Conservation (phyloP, 306 rosid species). For the Acmispon strigosus region DNA sequence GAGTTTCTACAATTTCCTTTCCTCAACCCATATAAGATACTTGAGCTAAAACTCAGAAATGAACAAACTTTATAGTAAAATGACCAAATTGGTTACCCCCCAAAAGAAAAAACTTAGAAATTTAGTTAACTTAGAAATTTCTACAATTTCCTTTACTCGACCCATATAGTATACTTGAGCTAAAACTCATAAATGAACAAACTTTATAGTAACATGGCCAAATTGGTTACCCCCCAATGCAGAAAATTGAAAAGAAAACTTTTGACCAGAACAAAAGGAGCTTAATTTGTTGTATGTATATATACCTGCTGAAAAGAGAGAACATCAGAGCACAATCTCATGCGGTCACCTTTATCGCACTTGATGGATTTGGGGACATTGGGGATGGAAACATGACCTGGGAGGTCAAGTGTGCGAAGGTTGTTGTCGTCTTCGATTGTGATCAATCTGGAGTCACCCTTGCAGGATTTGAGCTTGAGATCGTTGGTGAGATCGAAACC, state of each 20-base stretch:
- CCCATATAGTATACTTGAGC: background rate
- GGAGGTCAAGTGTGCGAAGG: constrained; percentile 44
- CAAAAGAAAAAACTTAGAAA: too few relatives aligned
- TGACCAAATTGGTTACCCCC: background rate
- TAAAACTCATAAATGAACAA: background rate
- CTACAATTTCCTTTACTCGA: background rate
- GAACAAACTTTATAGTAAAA: background rate
- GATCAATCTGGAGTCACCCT: constrained; percentile 37
- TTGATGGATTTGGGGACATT: constrained; percentile 75
- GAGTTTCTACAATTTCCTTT: background rate
- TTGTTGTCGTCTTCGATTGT: constrained; percentile 29
- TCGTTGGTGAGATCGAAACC: constrained; percentile 66
- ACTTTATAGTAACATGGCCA: background rate
- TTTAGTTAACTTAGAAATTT: background rate
- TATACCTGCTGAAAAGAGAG: constrained; percentile 77
- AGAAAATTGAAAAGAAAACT: background rate
- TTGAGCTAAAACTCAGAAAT: background rate
- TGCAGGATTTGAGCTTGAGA: constrained; percentile 59
- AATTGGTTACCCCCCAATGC: background rate
- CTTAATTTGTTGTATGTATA: background rate
- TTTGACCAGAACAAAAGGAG: background rate
- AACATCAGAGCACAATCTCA: constrained; percentile 65
- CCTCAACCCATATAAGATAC: background rate
- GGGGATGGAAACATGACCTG: constrained; percentile 50
- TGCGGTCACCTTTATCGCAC: constrained; percentile 83